A percentile compares a stretch with the other conserved stretches of the same genome.
These are phyloP conservation scores for Porogramme epimiltina DNA, from an alignment of 1,284 basidiomycete species.

Conservation along the genomic window DNA sequence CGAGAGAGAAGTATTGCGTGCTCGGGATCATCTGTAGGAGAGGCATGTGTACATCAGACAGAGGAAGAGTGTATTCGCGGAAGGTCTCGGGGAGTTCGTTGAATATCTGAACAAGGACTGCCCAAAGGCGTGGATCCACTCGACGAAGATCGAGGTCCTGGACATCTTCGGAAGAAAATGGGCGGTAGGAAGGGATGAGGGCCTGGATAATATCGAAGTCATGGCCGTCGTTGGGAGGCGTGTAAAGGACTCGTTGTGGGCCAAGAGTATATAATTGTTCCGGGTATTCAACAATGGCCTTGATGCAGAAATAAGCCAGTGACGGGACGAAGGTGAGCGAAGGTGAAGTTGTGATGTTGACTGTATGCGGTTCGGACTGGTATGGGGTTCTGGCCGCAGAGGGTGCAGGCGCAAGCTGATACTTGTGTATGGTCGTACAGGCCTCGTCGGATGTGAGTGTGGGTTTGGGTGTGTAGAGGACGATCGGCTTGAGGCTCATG, in stretches of 20 bases:
- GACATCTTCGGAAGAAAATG: conserved; percentile 12
- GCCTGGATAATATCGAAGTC: conserved; percentile 39
- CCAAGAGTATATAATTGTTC: conserved; percentile 40
- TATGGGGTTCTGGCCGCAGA: conserved; percentile 30
- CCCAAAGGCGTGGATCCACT: conserved; percentile 64
- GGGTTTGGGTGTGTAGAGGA: conserved; percentile 27
- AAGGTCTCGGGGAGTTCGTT: conserved; percentile 49
- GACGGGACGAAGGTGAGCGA: conserved; percentile 36
- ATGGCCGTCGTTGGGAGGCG: conserved; percentile 19
- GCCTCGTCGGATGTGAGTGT: conserved; percentile 37
- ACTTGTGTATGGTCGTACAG: conserved; percentile 37
- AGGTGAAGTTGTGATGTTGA: no score
- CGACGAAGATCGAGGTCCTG: conserved; percentile 28
- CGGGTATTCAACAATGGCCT: conserved; percentile 35
- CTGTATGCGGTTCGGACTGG: conserved; percentile 15
- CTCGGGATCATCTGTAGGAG: conserved; percentile 58
- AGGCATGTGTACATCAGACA: conserved; percentile 54
- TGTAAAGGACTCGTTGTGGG: conserved; percentile 31
- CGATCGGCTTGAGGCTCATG: conserved; percentile 24
- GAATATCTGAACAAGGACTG: conserved; percentile 58
- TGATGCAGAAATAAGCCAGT: conserved; percentile 43
- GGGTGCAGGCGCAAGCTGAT: conserved; percentile 26
- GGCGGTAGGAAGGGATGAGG: conserved; percentile 36
- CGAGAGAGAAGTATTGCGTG: conserved; percentile 55
- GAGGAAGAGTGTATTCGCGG: conserved; percentile 45